Evolutionary conservation across 768 basidiomycete genomes (phyloP), one percentile per base, ranked within the genome.

Genomic region (Obba rivulosa): DNA sequence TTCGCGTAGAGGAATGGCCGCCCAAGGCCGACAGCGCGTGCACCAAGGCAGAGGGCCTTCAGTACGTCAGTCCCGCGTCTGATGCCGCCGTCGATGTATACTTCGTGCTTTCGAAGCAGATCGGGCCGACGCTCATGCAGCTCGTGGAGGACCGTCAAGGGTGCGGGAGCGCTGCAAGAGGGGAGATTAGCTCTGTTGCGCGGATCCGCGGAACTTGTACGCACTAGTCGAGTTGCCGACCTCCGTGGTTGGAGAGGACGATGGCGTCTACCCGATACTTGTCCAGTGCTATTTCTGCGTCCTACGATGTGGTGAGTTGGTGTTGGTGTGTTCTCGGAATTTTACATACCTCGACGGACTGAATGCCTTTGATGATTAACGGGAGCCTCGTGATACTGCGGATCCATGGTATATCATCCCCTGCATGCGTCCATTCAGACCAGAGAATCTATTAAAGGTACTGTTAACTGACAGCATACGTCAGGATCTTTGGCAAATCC

Each of bases 191-290:
- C 25, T 34, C 36, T n/a, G n/a, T 18, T 43, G 36, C 34, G 20
- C 13, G 34, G 7, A 34, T 23, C 8, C 41, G 24, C 7, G 8
- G 11, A 23, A 24, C 21, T 8, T 45, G n/a, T 46, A 57, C 70
- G 56, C 44, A 72, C 71, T 66, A 73, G 52, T 77, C 72, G 8
- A 72, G 62, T 39, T 67, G 65, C 39, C 76, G 64, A 9, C 72
- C 76, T 18, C 78, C 77, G 48, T 79, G 77, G 57, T 79, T 79
- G 4, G 66, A 69, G 4, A 79, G 62, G 18, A 75, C 69, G 50
- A 79, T 74, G 4, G 69, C 76, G 18, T 74, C 63, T 1, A 70
- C 69, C 7, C 73, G 71, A 20, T 46, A 39, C 49, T 72, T 41
- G 35, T 76, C 66, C 41, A 68, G 66, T 7, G 74, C 74, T 46